Evolutionary conservation across 2,329 filamentous ascomycete genomes (phyloP), one percentile per base, ranked within the genome.

Genomic region (Ophiognomonia clavigignenti-juglandacearum): DNA sequence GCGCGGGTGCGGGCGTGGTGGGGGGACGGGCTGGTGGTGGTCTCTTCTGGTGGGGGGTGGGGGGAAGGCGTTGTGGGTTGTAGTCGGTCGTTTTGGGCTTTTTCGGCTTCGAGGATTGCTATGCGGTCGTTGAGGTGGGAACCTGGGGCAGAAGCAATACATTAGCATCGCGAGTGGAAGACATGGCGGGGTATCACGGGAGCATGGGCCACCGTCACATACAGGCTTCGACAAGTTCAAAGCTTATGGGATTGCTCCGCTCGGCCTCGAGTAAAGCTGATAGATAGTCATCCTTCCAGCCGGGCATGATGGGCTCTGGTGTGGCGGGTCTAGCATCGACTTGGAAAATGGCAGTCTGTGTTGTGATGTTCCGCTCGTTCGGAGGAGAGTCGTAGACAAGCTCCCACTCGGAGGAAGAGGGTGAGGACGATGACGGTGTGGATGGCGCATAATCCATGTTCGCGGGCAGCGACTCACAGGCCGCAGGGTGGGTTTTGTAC

Each of bases 201-300:
- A 29, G 29, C 29, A 32, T 13, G n/a, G 29, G 52, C 22, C 50
- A 45, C 52, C 47, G 31, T 34, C 14, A 64, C 80, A 56, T 64
- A 95, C 91, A 96, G 52, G 87, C 84, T 62, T 89, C 77, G 59
- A 95, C 86, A 52, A 95, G 77, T 43, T 82, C 77, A 59, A 72
- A 70, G 55, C 80, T 79, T 51, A 81, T 70, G 5, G 75, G 73
- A 55, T 70, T 75, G 49, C 89, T 85, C 53, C 81, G 77, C 59
- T 82, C 77, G 58, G 88, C 87, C 58, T 85, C 83, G 56, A 82
- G 77, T 55, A 97, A 74, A 54, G 85, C 85, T 52, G 80, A 73
- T 53, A 88, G 74, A 65, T 95, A 96, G 59, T 95, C 86, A 56
- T 87, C 82, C 60, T 84, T 79, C 87, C 91, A 95, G 71, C 78